Conservation (phyloP, 306 rosid genomes). For the Pueraria montana region DNA sequence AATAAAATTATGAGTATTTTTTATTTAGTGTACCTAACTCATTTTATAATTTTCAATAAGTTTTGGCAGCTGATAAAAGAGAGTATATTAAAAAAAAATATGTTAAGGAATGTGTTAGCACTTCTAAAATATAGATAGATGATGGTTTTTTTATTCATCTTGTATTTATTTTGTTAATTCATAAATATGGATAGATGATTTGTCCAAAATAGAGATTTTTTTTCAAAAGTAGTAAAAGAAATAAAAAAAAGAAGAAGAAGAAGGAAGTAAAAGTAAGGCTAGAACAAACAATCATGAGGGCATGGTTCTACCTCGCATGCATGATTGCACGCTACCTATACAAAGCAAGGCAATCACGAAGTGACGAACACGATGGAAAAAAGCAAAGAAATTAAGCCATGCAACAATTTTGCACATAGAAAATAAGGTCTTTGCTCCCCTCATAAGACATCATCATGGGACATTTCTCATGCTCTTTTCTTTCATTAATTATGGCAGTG, state of each 20-base stretch:
- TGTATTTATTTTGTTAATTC: too few species aligned
- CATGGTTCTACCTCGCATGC: constrained; percentile 42
- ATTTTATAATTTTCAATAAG: too few species aligned
- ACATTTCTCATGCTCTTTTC: constrained; percentile 59
- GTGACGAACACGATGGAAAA: constrained; percentile 40
- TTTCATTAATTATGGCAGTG: constrained; percentile 43
- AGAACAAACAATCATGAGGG: constrained; percentile 38
- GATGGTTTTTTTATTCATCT: too few species aligned
- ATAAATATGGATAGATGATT: too few species aligned
- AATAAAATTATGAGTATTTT: too few species aligned
- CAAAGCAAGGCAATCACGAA: constrained; percentile 1
- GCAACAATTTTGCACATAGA: constrained; percentile 41
- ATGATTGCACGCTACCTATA: constrained; percentile 48
- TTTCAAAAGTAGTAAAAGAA: too few species aligned
- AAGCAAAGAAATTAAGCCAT: constrained; percentile 25
- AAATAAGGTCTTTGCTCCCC: constrained; percentile 16
- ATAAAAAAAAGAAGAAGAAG: neutral
- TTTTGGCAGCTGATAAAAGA: too few species aligned
- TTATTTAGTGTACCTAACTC: too few species aligned
- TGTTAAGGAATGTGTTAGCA: too few species aligned
- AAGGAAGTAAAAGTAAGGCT: neutral
- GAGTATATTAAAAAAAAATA: too few species aligned
- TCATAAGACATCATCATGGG: constrained; percentile 66
- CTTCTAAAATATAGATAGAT: too few species aligned
- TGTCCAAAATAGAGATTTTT: neutral